A percentile compares a stretch with the other conserved stretches of the same genome.
These are phyloP conservation scores for Pelargonium cotyledonis DNA, from an alignment of 441 rosid genomes.

Conservation along the genomic window DNA sequence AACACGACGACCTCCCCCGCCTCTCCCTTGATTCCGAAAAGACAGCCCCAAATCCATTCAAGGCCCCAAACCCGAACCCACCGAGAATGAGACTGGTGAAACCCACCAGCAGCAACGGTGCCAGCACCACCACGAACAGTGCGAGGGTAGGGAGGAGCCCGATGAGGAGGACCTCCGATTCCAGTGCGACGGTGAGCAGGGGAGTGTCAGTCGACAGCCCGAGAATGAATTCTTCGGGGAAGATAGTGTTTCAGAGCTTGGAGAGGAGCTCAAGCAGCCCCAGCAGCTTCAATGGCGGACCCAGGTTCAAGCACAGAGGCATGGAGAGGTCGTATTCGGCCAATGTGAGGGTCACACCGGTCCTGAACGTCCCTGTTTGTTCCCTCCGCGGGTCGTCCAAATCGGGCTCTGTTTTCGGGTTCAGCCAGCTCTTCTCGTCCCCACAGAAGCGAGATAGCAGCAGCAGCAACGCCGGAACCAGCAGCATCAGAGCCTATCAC, in stretches of 20 bases:
- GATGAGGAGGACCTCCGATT: slow-evolving; percentile 32
- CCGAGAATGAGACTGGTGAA: slow-evolving; percentile 61
- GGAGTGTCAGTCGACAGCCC: slow-evolving; percentile 86
- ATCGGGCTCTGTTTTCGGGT: slow-evolving; percentile 58
- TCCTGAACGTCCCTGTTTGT: slow-evolving; percentile 80
- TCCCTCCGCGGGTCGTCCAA: slow-evolving; percentile 58
- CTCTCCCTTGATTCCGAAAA: slow-evolving; percentile 80
- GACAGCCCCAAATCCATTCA: slow-evolving; percentile 25
- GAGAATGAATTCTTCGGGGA: slow-evolving; percentile 84
- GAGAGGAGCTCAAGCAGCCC: slow-evolving; percentile 96
- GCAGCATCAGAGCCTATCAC: slow-evolving; percentile 25
- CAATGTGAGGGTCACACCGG: slow-evolving; percentile 78
- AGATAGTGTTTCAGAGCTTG: slow-evolving; percentile 73
- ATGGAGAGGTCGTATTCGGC: slow-evolving; percentile 89
- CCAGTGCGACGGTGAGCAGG: slow-evolving; percentile 31
- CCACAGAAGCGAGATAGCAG: slow-evolving; percentile 41
- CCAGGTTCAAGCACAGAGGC: slow-evolving; percentile 65
- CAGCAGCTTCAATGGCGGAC: slow-evolving; percentile 87
- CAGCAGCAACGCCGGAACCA: slow-evolving; percentile 23
- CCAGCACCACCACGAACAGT: slow-evolving; percentile 14
- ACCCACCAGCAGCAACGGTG: too few relatives aligned
- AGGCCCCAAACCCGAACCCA: slow-evolving; percentile 31
- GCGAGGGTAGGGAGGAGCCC: slow-evolving; percentile 53
- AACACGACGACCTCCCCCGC: slow-evolving; percentile 72
- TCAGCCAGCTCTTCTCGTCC: slow-evolving; percentile 62